Conservation (phyloP, 2,329 filamentous ascomycete species). For the Fusarium sarcochroum region DNA sequence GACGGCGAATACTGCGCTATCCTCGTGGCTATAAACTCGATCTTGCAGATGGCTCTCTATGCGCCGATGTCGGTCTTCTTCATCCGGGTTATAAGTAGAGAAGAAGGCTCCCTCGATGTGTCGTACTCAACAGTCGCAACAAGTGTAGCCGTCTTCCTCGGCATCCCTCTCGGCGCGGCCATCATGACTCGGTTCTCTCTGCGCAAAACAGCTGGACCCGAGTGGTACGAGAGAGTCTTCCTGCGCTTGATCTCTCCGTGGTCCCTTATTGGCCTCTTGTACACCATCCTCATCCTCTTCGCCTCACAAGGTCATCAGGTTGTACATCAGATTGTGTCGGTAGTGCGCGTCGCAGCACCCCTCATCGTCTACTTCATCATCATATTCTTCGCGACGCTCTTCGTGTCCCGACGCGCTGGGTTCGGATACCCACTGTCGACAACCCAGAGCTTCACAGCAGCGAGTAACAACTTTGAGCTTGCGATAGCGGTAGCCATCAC, state of each 20-base stretch:
- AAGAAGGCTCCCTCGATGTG: slow-evolving; percentile 53
- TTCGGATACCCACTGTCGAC: slow-evolving; percentile 79
- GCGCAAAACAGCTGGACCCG: slow-evolving; percentile 65
- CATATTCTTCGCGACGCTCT: slow-evolving; percentile 80
- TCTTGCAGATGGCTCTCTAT: slow-evolving; percentile 81
- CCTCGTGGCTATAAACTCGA: slow-evolving; percentile 80
- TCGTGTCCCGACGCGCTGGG: slow-evolving; percentile 72
- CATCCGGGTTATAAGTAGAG: slow-evolving; percentile 75
- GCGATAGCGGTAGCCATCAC: slow-evolving; percentile 91
- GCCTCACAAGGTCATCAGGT: slow-evolving; percentile 84
- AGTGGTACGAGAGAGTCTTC: slow-evolving; percentile 78
- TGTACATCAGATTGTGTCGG: slow-evolving; percentile 85
- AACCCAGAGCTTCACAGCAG: slow-evolving; percentile 89
- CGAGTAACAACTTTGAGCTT: slow-evolving; percentile 94
- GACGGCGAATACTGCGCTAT: slow-evolving; percentile 88
- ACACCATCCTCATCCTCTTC: slow-evolving; percentile 89
- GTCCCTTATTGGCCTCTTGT: slow-evolving; percentile 86
- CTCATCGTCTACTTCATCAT: slow-evolving; percentile 84
- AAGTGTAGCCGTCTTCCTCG: slow-evolving; percentile 87
- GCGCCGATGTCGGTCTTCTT: slow-evolving; percentile 78
- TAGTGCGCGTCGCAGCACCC: slow-evolving; percentile 84
- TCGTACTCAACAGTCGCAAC: slow-evolving; percentile 79
- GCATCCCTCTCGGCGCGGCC: slow-evolving; percentile 85
- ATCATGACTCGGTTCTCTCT: slow-evolving; percentile 79
- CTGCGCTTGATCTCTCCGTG: slow-evolving; percentile 78